Evolutionary conservation across 2,329 filamentous ascomycete genomes (phyloP).

Genomic region (Zymoseptoria passerinii): DNA sequence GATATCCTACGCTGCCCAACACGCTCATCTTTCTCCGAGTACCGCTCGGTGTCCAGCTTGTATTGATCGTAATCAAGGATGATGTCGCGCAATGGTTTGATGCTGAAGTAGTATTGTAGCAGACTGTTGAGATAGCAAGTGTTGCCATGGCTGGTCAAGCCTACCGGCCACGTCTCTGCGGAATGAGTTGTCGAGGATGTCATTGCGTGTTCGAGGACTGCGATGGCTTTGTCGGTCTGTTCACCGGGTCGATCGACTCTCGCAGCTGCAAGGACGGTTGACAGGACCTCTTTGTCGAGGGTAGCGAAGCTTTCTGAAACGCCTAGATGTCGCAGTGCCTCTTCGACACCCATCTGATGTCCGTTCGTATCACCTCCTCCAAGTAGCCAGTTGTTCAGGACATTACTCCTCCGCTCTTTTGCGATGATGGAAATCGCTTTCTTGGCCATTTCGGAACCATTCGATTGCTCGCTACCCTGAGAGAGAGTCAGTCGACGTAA

Average conservation of each 20-base stretch:
- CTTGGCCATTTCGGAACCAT: constrained; percentile 37
- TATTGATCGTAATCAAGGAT: constrained; percentile 67
- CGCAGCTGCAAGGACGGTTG: constrained; percentile 18
- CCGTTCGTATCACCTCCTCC: constrained; percentile 45
- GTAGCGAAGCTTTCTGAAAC: constrained; percentile 20
- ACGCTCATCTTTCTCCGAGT: constrained; percentile 55
- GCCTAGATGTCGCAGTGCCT: constrained; percentile 43
- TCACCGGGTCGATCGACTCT: constrained; percentile 22
- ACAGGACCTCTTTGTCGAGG: constrained; percentile 18
- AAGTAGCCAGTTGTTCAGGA: constrained; percentile 45
- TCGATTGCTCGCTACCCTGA: not conserved
- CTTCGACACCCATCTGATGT: constrained; percentile 47
- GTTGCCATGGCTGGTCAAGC: constrained; percentile 88
- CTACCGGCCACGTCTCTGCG: constrained; percentile 58
- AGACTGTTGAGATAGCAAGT: constrained; percentile 98
- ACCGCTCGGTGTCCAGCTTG: constrained; percentile 58
- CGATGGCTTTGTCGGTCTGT: constrained; percentile 28
- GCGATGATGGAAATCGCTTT: constrained; percentile 54
- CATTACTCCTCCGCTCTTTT: constrained; percentile 47
- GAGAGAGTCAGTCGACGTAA: not conserved
- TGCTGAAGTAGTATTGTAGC: constrained; percentile 87
- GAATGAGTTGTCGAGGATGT: constrained; percentile 10
- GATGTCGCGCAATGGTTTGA: constrained; percentile 71
- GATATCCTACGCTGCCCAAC: constrained; percentile 64
- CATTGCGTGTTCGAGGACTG: constrained; percentile 24